Conservation (phyloP, 1,284 basidiomycete genomes). For the Apiotrichum veenhuisii region DNA sequence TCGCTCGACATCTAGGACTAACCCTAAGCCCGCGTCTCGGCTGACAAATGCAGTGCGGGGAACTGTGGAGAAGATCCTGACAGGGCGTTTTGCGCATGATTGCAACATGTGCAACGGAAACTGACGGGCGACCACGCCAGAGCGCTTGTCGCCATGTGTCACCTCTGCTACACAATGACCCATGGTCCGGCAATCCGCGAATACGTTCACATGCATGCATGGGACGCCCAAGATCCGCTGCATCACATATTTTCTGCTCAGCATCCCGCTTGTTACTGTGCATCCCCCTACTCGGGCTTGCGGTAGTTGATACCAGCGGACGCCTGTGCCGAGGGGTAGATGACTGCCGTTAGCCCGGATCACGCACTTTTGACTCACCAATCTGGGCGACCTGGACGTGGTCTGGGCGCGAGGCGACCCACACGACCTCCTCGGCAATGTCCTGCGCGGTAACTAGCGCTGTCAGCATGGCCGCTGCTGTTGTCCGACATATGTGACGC, state of each 20-base stretch:
- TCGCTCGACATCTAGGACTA: too few relatives aligned
- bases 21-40: too few relatives aligned
- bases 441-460: conserved; percentile 66
- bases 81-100: too few relatives aligned
- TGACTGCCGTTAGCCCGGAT: conserved; percentile 1
- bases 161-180: too few relatives aligned
- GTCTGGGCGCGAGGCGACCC: conserved; percentile 78
- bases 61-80: too few relatives aligned
- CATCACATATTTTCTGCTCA: background rate
- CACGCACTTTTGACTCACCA: conserved; percentile 57
- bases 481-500: conserved; percentile 35
- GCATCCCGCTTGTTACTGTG: background rate
- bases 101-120: too few relatives aligned
- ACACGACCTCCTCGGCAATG: conserved; percentile 92
- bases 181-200: too few relatives aligned
- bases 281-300: conserved; percentile 2
- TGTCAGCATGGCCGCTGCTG: background rate
- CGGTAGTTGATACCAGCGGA: conserved; percentile 10
- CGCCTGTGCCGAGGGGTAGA: conserved; percentile 17
- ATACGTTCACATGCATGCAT: too few relatives aligned
- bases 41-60: too few relatives aligned
- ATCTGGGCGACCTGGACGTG: conserved; percentile 81
- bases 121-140: too few relatives aligned
- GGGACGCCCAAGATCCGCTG: too few relatives aligned
- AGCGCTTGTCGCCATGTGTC: too few relatives aligned